A percentile compares a stretch with the other conserved stretches of the same genome.
phyloP scores from a whole-genome alignment of 768 basidiomycete genomes.

The Agrocybe pediades region DNA sequence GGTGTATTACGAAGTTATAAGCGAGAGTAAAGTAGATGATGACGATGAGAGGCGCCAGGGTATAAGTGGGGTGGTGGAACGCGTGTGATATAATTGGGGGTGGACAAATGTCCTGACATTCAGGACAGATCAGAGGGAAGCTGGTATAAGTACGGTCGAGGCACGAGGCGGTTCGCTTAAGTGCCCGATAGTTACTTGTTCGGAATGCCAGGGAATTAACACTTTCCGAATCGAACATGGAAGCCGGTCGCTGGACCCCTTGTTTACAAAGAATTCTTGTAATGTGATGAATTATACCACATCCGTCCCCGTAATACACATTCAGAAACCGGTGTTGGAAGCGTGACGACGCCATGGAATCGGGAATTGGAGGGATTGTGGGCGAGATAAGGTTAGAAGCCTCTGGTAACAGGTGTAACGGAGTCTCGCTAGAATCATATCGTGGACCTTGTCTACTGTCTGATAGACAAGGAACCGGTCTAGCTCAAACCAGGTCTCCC shows the following conservation, averaged over 20 bases:
- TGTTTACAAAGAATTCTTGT: slow-evolving; percentile 25
- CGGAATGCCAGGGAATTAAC: slow-evolving; percentile 29
- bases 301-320: slow-evolving; percentile 25
- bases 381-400: slow-evolving; percentile 27
- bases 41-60: slow-evolving; percentile 4
- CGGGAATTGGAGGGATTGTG: slow-evolving; percentile 15
- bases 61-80: slow-evolving; percentile 11
- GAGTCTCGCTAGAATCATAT: slow-evolving; percentile 1
- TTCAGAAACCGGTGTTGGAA: slow-evolving; percentile 21
- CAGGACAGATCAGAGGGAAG: slow-evolving; percentile 30
- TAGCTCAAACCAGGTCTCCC: slow-evolving; percentile 27
- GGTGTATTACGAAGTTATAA: slow-evolving; percentile 18
- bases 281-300: slow-evolving; percentile 19
- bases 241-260: slow-evolving; percentile 32
- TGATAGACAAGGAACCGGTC: slow-evolving; percentile 15
- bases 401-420: slow-evolving; percentile 19
- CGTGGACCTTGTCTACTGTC: slow-evolving; percentile 9
- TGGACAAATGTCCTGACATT: slow-evolving; percentile 39
- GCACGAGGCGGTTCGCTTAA: slow-evolving; percentile 40
- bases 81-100: slow-evolving; percentile 22
- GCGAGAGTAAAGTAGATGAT: slow-evolving; percentile 19
- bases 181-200: slow-evolving; percentile 36
- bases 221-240: slow-evolving; percentile 33
- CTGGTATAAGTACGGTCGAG: slow-evolving; percentile 35
- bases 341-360: slow-evolving; percentile 12